These are phyloP conservation scores for Podaxis pistillaris DNA, from an alignment of 768 basidiomycete species.

Conservation along the genomic window DNA sequence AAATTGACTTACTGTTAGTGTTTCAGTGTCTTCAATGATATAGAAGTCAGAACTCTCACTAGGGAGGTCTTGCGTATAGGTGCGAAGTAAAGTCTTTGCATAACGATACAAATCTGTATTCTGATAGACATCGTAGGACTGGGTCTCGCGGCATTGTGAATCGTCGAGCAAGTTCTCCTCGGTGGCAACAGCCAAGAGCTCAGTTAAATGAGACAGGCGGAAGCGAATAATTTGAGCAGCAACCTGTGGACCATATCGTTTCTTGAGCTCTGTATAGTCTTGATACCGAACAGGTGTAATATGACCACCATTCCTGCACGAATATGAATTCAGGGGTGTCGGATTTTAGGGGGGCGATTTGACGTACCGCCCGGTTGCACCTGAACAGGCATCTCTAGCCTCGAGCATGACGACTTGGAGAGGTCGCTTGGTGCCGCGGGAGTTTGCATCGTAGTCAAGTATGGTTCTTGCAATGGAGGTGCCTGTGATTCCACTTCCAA, in stretches of 20 bases:
- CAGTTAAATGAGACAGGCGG: conserved; percentile 54
- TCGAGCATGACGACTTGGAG: conserved; percentile 72
- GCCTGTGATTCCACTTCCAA: conserved; percentile 80
- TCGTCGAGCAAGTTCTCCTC: conserved; percentile 50
- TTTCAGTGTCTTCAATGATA: conserved; percentile 29
- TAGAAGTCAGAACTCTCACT: conserved; percentile 37
- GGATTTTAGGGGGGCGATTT: background rate
- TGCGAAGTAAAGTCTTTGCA: conserved; percentile 40
- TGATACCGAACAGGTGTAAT: conserved; percentile 58
- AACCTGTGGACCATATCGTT: conserved; percentile 39
- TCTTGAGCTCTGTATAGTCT: conserved; percentile 50
- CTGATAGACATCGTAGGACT: conserved; percentile 58
- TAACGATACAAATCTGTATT: conserved; percentile 37
- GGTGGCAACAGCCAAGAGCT: conserved; percentile 47
- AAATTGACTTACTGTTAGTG: conserved; percentile 26
- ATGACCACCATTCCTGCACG: conserved; percentile 66
- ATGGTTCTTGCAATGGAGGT: conserved; percentile 56
- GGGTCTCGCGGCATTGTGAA: conserved; percentile 57
- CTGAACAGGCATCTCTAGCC: conserved; percentile 73
- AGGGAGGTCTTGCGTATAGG: conserved; percentile 52
- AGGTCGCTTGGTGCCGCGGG: conserved; percentile 19
- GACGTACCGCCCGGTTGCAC: conserved; percentile 68
- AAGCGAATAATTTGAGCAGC: conserved; percentile 61
- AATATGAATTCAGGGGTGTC: conserved; percentile 7
- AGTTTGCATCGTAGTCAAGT: conserved; percentile 33